These are phyloP conservation scores for Petasospora rhodanensis DNA, from an alignment of 1,139 yeast species.

Conservation along the genomic window DNA sequence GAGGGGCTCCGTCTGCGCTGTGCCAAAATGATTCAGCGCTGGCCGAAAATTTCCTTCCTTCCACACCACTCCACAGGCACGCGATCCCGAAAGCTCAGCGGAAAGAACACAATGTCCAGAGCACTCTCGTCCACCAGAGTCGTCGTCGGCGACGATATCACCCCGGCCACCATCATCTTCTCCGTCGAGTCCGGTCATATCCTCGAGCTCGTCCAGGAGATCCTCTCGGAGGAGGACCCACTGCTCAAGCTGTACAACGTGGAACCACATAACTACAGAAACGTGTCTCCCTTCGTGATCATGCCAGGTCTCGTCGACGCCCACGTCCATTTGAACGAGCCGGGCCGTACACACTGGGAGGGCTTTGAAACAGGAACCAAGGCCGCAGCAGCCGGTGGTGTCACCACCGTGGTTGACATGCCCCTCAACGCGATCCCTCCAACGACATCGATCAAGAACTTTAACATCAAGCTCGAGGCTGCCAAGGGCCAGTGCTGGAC, in stretches of 20 bases:
- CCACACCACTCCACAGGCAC: too few relatives aligned
- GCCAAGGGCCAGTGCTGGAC: conserved; percentile 85
- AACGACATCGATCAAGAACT: conserved; percentile 77
- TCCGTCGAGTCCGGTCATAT: conserved; percentile 64
- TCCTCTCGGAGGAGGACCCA: conserved; percentile 37
- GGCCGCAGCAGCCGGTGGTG: conserved; percentile 94
- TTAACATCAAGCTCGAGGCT: conserved; percentile 69
- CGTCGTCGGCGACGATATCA: conserved; percentile 44
- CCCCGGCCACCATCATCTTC: conserved; percentile 66
- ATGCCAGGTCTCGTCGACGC: conserved; percentile 92
- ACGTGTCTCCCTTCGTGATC: conserved; percentile 61
- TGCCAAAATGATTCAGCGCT: too few relatives aligned
- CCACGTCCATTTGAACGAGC: conserved; percentile 91
- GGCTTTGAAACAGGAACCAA: conserved; percentile 91
- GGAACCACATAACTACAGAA: conserved; percentile 37
- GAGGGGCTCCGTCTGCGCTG: too few relatives aligned
- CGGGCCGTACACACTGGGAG: conserved; percentile 95
- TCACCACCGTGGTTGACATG: conserved; percentile 94
- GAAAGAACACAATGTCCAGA: conserved; percentile 20
- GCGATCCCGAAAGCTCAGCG: too few relatives aligned
- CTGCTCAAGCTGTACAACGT: conserved; percentile 41
- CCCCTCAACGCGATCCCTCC: conserved; percentile 95
- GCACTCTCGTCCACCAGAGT: conserved; percentile 69
- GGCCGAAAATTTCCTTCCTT: too few relatives aligned
- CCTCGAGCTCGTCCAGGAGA: conserved; percentile 39